Conservation (phyloP, 768 basidiomycete species). For the Boletus sp. region DNA sequence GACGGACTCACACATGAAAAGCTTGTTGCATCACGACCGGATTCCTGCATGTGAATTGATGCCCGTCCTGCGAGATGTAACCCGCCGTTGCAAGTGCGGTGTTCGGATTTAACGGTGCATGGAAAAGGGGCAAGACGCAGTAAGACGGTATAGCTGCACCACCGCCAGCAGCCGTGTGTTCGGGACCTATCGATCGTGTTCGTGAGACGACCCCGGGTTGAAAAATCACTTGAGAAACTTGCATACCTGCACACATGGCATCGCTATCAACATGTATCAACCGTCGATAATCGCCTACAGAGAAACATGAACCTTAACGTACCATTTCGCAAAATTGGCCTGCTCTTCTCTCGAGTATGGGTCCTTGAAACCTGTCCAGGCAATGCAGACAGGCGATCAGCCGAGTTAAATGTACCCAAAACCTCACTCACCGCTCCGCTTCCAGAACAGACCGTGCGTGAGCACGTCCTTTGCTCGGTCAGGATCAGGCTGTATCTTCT, state of each 20-base stretch:
- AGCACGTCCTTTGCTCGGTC: conserved; percentile 50
- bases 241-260: conserved; percentile 48
- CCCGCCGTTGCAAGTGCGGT: conserved; percentile 34
- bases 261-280: conserved; percentile 35
- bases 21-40: conserved; percentile 52
- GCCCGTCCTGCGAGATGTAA: conserved; percentile 57
- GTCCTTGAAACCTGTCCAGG: conserved; percentile 53
- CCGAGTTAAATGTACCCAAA: neutral
- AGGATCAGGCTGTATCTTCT: conserved; percentile 46
- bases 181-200: conserved; percentile 39
- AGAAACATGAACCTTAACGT: conserved; percentile 7
- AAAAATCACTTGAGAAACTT: neutral
- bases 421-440: conserved; percentile 45
- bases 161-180: conserved; percentile 43
- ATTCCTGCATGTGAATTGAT: conserved; percentile 52
- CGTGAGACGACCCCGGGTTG: neutral
- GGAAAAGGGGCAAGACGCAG: conserved; percentile 55
- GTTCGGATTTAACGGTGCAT: conserved; percentile 35
- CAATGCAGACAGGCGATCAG: neutral
- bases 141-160: conserved; percentile 48
- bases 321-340: conserved; percentile 54
- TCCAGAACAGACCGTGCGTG: conserved; percentile 56
- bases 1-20: conserved; percentile 55
- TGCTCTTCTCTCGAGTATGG: conserved; percentile 62
- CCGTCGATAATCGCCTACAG: neutral